Evolutionary conservation across 1,284 basidiomycete species (phyloP), one percentile per base, ranked within the genome.

Genomic region (Moesziomyces antarcticus): DNA sequence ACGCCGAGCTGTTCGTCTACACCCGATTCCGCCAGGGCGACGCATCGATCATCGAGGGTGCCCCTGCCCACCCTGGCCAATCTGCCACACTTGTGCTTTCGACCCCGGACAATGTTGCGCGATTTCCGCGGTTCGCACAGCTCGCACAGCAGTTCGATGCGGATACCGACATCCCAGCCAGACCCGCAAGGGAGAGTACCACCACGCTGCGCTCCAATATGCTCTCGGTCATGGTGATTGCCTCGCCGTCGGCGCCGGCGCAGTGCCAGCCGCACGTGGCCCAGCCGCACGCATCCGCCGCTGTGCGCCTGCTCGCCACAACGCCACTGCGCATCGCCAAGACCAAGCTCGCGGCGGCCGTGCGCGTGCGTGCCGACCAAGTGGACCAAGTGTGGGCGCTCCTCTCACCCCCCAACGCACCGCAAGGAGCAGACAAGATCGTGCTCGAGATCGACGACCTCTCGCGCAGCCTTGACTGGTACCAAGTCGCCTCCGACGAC

Each of bases 1-100:
- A 97, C 78, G 90, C 91, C 50, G 94, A 97, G 85, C 84, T 93
- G 43, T 92, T 91, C 81, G 48, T 75, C 30, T 57, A 58, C 50
- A 53, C 47, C 9, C 50, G 65, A 14, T 66, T 57, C 27, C 64
- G 59, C 20, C 25, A 62, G 9, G 44, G 59, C 1, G 63, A 72
- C 42, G 63, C 59, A 9, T 58, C 49, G 43, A 59, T 72, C 44
- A 58, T 72, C 49, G 11, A 62, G 2, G 69, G 63, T 21, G 40
- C 13, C 9, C 7, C 53, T 1, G 3, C n/a, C 10, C 10, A 50
- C 6, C 42, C 10, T 41, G 49, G 47, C 8, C 14, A 41, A 11
- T 46, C 50, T 18, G 43, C 37, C 14, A 56, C 20, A 24, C 3
- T 50, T 3, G 43, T 33, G 3, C 43, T 67, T 0, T 52, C 61